Base-by-base conservation (phyloP, 352 stramenopile genomes). In the Phytophthora capsici region DNA sequence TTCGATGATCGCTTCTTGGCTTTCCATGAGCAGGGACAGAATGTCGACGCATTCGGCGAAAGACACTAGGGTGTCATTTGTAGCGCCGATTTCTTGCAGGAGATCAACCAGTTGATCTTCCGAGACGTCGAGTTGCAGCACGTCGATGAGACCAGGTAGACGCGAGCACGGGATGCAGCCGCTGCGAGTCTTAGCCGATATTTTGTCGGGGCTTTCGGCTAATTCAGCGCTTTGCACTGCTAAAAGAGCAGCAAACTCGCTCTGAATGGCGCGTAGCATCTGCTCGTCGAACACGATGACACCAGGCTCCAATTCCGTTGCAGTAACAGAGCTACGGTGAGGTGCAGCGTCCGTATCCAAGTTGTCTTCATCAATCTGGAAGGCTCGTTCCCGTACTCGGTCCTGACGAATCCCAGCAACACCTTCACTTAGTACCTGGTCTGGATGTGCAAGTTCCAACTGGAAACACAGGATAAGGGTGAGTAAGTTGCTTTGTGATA, bases 41-140 rank as follows among this genome's bases (percentile, higher is more conserved):
- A 96, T 94, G 61, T 96, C 89, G 26, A 93, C 84, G 64, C 89
- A 94, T 67, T 96, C 89, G 28, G 84, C 82, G 54, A 96, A 91
- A 25, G 83, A 89, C 34, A 96, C 87, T 23, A 80, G 69, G 14
- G 89, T 93, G 51, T 88, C 77, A 3, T 58, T 37, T 2, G 75
- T 69, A n/a, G 84, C 87, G 50, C 86, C 82, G 44, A 96, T 77
- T 71, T 96, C 86, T 20, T 84, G 57, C 36, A 95, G 61, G 9
- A 95, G 78, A 16, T 73, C 68, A 14, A 70, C 13, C n/a, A 93
- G 44, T 50, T 89, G 66, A 0, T 61, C 61, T 22, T 78, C 78
- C 5, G 69, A 56, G 7, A 91, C 61, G 19, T 60, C 38, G 3
- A 87, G 50, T 4, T 82, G 80, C 19, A 94, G 58, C 3, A 61